phyloP scores from a whole-genome alignment of 208 protist genomes.

The Kentomonas sorsogonicus region DNA sequence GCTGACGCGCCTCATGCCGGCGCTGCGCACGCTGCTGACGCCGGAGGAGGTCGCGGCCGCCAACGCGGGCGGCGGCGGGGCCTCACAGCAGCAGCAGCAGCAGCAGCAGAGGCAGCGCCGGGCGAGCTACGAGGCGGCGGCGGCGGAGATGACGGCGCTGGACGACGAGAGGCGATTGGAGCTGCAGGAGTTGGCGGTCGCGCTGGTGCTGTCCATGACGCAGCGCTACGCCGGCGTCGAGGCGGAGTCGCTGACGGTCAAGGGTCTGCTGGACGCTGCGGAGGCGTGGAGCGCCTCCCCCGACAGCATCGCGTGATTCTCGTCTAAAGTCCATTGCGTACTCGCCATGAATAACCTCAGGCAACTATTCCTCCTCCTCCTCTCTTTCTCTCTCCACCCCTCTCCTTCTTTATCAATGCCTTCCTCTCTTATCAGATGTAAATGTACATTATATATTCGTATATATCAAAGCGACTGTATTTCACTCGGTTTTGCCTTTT shows the following conservation, averaged over 20 bases:
- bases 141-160: not conserved
- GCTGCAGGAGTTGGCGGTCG: conserved; percentile 15
- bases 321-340: not conserved
- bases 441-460: not conserved
- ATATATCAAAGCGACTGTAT: too few relatives aligned
- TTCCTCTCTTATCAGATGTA: conserved; percentile 3
- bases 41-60: not conserved
- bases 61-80: not conserved
- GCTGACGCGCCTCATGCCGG: not conserved
- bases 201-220: conserved; percentile 30
- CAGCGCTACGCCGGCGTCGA: conserved; percentile 12
- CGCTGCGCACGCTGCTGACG: not conserved
- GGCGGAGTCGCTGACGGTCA: not conserved
- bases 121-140: not conserved
- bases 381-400: conserved; percentile 1
- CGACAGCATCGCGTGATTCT: not conserved
- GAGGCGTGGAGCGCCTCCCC: not conserved
- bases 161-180: conserved; percentile 9
- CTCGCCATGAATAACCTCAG: not conserved
- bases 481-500: too few relatives aligned
- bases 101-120: too few relatives aligned
- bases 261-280: not conserved
- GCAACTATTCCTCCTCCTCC: conserved; percentile 5
- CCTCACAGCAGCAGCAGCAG: too few relatives aligned
- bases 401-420: conserved; percentile 1